Base-by-base conservation (phyloP, 805 yeast species). In the Candida vartiovaarae region DNA sequence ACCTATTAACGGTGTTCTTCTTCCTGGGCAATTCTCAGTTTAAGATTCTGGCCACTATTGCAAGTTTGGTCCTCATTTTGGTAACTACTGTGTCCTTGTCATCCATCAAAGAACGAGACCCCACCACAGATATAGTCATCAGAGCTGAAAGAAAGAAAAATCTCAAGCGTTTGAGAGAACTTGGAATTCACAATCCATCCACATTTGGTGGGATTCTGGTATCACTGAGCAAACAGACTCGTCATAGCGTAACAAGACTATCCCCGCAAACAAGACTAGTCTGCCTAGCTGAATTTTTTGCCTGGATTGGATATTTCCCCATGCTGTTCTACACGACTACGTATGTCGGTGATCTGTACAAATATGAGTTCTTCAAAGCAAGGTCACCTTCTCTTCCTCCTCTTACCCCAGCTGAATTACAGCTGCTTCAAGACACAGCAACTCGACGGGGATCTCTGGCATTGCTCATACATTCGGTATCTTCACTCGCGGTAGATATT, bases 301-400 rank as follows among this genome's bases (percentile, higher is more conserved):
- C 84, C 1, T 80, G 84, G 84, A 72, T 79, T 35, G 83, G 83
- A 1, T 80, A 81, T 63, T 80, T 80, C 61, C 82, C 82, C 2
- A 71, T 80, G 74, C 55, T 80, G 28, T 80, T 79, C 48, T 80
- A 79, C 53, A 78, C 83, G 4, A 75, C 84, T 3, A 77, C 83
- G 0, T 80, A 78, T 57, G 83, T 80, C 15, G 82, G 82, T 0
- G 83, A 76, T 46, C 60, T 80, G 11, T 78, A 75, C 59, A 61
- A 67, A 30, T 64, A 57, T 36, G 74, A 74, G 44, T 49, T 56
- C 30, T 59, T 55, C 36, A 42, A 49, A 8, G 46, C 53, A 10
- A 66, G 76, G 4, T 67, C 63, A 36, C 66, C 70, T 3, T 40
- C 52, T 5, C 39, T 54, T 6, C 65, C 65, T 3, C 59, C 65